A percentile compares a stretch with the other conserved stretches of the same genome.
Conservation (phyloP, 805 yeast species). For the Yarrowia sp. region DNA sequence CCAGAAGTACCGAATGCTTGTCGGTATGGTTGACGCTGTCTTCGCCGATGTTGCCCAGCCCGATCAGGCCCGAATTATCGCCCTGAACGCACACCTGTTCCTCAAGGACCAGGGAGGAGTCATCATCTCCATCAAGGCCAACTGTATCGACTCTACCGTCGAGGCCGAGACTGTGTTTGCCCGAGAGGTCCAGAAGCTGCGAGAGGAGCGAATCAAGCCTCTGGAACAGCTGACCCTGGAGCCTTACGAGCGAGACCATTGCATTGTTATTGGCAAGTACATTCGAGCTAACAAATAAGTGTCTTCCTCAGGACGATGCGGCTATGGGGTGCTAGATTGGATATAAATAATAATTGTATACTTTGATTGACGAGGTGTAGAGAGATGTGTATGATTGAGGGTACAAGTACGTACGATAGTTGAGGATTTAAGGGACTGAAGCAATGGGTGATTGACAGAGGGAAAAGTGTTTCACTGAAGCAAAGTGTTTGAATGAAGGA, state of each 20-base stretch:
- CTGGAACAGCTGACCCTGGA: slow-evolving; percentile 97
- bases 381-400: neutral
- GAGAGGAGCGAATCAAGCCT: slow-evolving; percentile 98
- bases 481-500: too few relatives aligned
- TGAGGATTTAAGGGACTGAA: too few relatives aligned
- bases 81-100: slow-evolving; percentile 96
- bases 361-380: neutral
- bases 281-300: slow-evolving; percentile 68
- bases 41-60: slow-evolving; percentile 99
- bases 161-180: slow-evolving; percentile 99
- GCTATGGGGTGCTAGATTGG: slow-evolving; percentile 14
- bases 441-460: too few relatives aligned
- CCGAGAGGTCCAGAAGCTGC: slow-evolving; percentile 96
- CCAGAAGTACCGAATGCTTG: slow-evolving; percentile 97
- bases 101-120: slow-evolving; percentile 98
- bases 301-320: neutral
- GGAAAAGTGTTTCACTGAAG: too few relatives aligned
- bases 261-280: slow-evolving; percentile 97
- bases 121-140: slow-evolving; percentile 97
- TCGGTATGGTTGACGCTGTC: slow-evolving; percentile 98
- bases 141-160: slow-evolving; percentile 99
- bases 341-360: slow-evolving; percentile 20
- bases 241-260: slow-evolving; percentile 99
- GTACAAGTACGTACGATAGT: too few relatives aligned
- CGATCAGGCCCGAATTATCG: slow-evolving; percentile 99